Evolutionary conservation across 331 rosid species (phyloP).

Genomic region (Quercus lobata): DNA sequence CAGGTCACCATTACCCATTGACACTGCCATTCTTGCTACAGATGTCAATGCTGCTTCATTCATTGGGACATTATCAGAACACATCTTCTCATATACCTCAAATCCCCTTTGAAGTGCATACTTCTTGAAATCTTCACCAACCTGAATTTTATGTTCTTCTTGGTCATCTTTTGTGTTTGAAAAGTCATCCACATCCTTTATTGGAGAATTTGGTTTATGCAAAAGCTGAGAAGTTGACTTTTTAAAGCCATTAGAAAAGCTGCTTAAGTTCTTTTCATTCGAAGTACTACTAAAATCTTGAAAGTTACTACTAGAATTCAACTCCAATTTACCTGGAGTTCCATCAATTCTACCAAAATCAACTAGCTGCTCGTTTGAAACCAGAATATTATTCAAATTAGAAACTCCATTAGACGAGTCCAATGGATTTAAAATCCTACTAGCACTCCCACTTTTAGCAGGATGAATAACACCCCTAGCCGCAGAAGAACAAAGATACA

Average conservation of each 20-base stretch:
- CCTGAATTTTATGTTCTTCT: slow-evolving; percentile 36
- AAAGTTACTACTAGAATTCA: slow-evolving; percentile 3
- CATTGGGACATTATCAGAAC: slow-evolving; percentile 47
- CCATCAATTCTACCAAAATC: background rate
- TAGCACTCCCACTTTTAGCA: slow-evolving; percentile 74
- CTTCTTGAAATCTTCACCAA: slow-evolving; percentile 64
- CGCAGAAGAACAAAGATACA: slow-evolving; percentile 90
- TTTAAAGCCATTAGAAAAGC: slow-evolving; percentile 28
- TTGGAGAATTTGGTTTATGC: slow-evolving; percentile 17
- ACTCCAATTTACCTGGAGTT: slow-evolving; percentile 4
- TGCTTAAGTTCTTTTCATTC: slow-evolving; percentile 17
- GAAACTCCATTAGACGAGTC: slow-evolving; percentile 31
- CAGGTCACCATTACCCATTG: slow-evolving; percentile 80
- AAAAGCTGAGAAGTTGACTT: slow-evolving; percentile 20
- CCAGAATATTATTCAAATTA: background rate
- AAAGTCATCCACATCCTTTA: slow-evolving; percentile 18
- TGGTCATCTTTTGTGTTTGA: slow-evolving; percentile 19
- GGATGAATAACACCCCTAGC: slow-evolving; percentile 82
- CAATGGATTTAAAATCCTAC: slow-evolving; percentile 39
- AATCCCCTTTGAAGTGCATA: slow-evolving; percentile 68
- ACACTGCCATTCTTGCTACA: slow-evolving; percentile 94
- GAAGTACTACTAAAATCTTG: slow-evolving; percentile 8
- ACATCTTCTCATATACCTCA: slow-evolving; percentile 73
- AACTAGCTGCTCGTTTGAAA: background rate
- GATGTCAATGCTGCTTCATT: slow-evolving; percentile 93